Evolutionary conservation across 2,329 filamentous ascomycete species (phyloP).

Genomic region (Cladosporium sp.): DNA sequence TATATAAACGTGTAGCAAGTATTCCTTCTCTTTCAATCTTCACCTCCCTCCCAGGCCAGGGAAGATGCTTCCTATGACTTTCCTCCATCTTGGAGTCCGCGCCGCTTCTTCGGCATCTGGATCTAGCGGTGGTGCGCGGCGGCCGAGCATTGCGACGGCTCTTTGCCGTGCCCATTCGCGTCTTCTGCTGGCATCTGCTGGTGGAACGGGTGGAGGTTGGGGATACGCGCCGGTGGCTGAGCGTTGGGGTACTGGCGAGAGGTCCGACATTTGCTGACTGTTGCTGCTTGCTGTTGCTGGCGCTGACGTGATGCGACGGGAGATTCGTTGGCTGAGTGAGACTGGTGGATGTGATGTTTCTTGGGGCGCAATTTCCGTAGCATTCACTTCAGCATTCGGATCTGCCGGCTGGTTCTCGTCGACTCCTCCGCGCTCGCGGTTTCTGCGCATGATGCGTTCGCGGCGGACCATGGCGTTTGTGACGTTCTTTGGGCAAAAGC

Average conservation of each 20-base stretch:
- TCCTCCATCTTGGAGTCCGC: slow-evolving; percentile 31
- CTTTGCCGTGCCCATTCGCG: slow-evolving; percentile 49
- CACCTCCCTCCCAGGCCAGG: slow-evolving; percentile 24
- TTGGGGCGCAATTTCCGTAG: slow-evolving; percentile 3
- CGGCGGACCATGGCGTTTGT: slow-evolving; percentile 85
- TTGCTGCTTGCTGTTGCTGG: not conserved
- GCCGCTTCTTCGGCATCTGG: slow-evolving; percentile 33
- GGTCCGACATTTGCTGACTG: slow-evolving; percentile 27
- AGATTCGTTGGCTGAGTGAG: slow-evolving; percentile 13
- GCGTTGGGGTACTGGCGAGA: slow-evolving; percentile 16
- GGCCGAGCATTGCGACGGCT: slow-evolving; percentile 46
- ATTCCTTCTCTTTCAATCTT: not conserved
- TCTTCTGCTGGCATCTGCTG: slow-evolving; percentile 28
- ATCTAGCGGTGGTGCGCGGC: slow-evolving; percentile 27
- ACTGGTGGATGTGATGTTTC: slow-evolving; percentile 16
- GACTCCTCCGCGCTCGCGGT: slow-evolving; percentile 51
- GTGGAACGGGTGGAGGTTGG: slow-evolving; percentile 22
- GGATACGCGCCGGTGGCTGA: slow-evolving; percentile 13
- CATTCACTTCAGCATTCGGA: not conserved
- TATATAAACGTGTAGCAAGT: not conserved
- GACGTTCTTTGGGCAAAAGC: slow-evolving; percentile 57
- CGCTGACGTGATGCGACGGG: slow-evolving; percentile 15
- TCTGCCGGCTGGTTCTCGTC: slow-evolving; percentile 7
- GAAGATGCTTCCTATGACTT: slow-evolving; percentile 32
- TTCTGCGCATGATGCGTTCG: slow-evolving; percentile 67